Base-by-base conservation (phyloP, 83 land plant genomes). In the Picea abies region DNA sequence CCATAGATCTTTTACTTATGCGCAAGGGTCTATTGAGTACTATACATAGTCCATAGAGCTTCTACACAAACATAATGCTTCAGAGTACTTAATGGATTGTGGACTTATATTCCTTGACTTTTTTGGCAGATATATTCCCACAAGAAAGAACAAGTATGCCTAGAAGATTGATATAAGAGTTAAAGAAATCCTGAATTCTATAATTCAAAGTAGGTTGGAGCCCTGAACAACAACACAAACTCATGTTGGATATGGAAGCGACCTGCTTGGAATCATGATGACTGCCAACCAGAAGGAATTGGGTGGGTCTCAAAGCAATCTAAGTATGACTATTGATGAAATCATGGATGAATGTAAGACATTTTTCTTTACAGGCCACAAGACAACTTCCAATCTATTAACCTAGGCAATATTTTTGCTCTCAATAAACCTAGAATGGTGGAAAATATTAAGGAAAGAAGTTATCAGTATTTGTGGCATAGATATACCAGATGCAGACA, bases 311-410 rank as follows among this genome's bases (percentile, higher is more conserved):
- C 10, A 32, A 20, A 76, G 20, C 0, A 73, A 81, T 8, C 29
- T 29, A 76, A 84, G 35, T 1, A 32, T 32, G 35, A 32, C 1
- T 32, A 32, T 32, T 32, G 35, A 32, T 32, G 35, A 32, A 65
- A 81, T 79, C 58, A 81, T 88, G 8, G 86, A 85, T 16, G 85
- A 91, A 44, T 89, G 91, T 77, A 88, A 84, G 70, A 67, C 85
- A 10, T 85, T 91, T 85, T 89, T 65, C 87, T 86, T 91, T 58
- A 89, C 84, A 0, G 89, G 93, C 1, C 85, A 91, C 35, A 87
- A 88, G 81, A 86, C 93, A 8, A 85, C 83, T 12, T 66, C 87
- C 2, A 32, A 63, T 11, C 60, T 79, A 4, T 69, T 89, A 0
- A 47, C 83, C 16, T 91, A 84, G 89, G 29, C 84, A 7, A 11